Evolutionary conservation across 345 rosid genomes (phyloP).

Genomic region (Syzygium grande): DNA sequence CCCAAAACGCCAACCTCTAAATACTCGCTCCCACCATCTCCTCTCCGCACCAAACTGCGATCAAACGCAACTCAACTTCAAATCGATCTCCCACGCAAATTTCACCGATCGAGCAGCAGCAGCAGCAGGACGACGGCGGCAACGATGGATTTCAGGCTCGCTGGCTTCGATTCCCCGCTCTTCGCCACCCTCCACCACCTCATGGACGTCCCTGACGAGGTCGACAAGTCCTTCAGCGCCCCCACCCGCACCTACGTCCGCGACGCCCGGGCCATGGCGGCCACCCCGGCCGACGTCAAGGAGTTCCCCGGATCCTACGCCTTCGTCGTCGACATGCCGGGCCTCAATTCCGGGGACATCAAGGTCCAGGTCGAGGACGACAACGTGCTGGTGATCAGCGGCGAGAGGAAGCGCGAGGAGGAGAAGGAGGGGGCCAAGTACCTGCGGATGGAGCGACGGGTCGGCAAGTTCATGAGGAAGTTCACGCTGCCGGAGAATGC

Average conservation of each 20-base stretch:
- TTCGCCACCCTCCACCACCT: slow-evolving; percentile 41
- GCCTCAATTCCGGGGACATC: slow-evolving; percentile 53
- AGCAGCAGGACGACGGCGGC: neutral
- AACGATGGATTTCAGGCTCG: slow-evolving; percentile 38
- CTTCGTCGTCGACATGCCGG: slow-evolving; percentile 80
- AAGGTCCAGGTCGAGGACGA: slow-evolving; percentile 77
- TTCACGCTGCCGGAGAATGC: slow-evolving; percentile 70
- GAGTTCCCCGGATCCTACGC: slow-evolving; percentile 43
- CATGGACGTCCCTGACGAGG: slow-evolving; percentile 22
- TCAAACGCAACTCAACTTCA: accelerated
- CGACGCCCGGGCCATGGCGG: slow-evolving; percentile 79
- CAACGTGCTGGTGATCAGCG: slow-evolving; percentile 56
- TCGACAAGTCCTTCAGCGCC: slow-evolving; percentile 3
- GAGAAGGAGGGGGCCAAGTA: slow-evolving; percentile 56
- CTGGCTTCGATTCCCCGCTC: slow-evolving; percentile 29
- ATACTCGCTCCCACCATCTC: neutral
- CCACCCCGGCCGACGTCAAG: slow-evolving; percentile 71
- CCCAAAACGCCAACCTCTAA: neutral
- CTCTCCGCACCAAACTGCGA: neutral
- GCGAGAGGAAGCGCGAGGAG: slow-evolving; percentile 47
- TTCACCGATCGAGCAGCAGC: too few relatives aligned
- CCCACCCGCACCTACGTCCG: slow-evolving; percentile 45
- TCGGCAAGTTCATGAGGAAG: slow-evolving; percentile 75
- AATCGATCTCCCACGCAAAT: neutral
- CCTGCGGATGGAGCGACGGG: slow-evolving; percentile 71